Evolutionary conservation across 495 filamentous ascomycete genomes (phyloP).

Genomic region (Aspergillus saccharolyticus): DNA sequence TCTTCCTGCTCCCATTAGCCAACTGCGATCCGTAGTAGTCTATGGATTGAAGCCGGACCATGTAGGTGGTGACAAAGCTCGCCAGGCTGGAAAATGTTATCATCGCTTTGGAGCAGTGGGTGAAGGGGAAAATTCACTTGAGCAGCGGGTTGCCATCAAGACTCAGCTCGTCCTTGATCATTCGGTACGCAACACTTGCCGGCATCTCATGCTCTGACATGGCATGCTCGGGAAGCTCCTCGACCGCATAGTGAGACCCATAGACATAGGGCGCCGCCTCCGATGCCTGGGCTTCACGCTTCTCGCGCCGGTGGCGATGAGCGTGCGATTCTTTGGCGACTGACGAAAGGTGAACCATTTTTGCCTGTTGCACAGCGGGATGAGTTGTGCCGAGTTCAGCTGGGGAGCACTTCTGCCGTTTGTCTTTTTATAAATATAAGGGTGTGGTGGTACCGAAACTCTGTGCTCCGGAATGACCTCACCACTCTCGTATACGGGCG

Average conservation of each 20-base stretch:
- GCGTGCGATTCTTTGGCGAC: slow-evolving; percentile 9
- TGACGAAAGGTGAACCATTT: slow-evolving; percentile 19
- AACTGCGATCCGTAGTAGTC: background rate
- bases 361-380: background rate
- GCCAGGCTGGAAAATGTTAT: slow-evolving; percentile 50
- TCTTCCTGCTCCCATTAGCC: slow-evolving; percentile 51
- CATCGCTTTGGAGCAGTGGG: background rate
- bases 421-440: background rate
- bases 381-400: background rate
- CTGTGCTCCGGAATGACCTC: slow-evolving; percentile 5
- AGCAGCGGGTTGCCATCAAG: slow-evolving; percentile 83
- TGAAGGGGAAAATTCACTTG: slow-evolving; percentile 47
- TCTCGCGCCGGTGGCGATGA: slow-evolving; percentile 7
- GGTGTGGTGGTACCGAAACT: background rate
- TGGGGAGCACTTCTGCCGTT: background rate
- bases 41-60: slow-evolving; percentile 47
- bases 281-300: slow-evolving; percentile 30
- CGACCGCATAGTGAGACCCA: slow-evolving; percentile 64
- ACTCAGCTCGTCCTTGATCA: slow-evolving; percentile 83
- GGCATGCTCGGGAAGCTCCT: slow-evolving; percentile 68
- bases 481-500: slow-evolving; percentile 1
- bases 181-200: slow-evolving; percentile 70
- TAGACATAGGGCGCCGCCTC: slow-evolving; percentile 67
- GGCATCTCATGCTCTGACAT: slow-evolving; percentile 80
- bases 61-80: slow-evolving; percentile 82